Conservation (phyloP, 2,329 filamentous ascomycete species). For the Aspergillus luchuensis region DNA sequence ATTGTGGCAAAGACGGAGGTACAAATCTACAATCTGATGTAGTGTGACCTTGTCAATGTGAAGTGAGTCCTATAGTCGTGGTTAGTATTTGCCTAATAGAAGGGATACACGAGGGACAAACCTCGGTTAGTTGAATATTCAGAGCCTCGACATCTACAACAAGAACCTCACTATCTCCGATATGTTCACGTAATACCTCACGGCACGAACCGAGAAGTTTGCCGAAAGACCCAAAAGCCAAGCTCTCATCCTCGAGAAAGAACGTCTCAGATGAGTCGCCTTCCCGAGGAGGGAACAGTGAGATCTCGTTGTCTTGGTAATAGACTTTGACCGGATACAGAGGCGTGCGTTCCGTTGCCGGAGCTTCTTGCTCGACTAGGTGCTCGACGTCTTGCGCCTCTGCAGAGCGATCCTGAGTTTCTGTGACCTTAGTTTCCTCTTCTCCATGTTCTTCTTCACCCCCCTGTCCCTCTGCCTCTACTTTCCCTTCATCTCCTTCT, state of each 20-base stretch:
- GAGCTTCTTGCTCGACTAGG: conserved; percentile 6
- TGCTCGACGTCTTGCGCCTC: neutral
- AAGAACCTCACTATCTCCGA: conserved; percentile 60
- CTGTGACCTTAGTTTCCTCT: neutral
- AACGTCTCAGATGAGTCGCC: conserved; percentile 57
- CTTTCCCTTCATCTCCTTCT: conserved; percentile 11
- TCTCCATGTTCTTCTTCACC: neutral
- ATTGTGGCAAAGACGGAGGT: conserved; percentile 60
- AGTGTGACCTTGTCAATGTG: conserved; percentile 55
- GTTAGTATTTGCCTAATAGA: conserved; percentile 26
- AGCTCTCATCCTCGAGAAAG: conserved; percentile 58
- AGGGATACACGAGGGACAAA: conserved; percentile 37
- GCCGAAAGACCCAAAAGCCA: conserved; percentile 56
- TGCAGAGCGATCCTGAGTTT: neutral
- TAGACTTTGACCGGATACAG: conserved; percentile 55
- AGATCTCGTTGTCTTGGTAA: conserved; percentile 60
- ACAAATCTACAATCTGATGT: conserved; percentile 60
- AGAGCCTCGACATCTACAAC: conserved; percentile 58
- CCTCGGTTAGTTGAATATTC: conserved; percentile 60
- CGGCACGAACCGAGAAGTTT: conserved; percentile 61
- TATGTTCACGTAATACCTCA: conserved; percentile 55
- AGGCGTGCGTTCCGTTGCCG: conserved; percentile 15
- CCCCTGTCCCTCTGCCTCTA: conserved; percentile 13
- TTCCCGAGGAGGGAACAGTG: conserved; percentile 59
- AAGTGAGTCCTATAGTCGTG: conserved; percentile 49